Evolutionary conservation across 345 rosid species (phyloP), one percentile per base, ranked within the genome.

Genomic region (Citrus hindsii): DNA sequence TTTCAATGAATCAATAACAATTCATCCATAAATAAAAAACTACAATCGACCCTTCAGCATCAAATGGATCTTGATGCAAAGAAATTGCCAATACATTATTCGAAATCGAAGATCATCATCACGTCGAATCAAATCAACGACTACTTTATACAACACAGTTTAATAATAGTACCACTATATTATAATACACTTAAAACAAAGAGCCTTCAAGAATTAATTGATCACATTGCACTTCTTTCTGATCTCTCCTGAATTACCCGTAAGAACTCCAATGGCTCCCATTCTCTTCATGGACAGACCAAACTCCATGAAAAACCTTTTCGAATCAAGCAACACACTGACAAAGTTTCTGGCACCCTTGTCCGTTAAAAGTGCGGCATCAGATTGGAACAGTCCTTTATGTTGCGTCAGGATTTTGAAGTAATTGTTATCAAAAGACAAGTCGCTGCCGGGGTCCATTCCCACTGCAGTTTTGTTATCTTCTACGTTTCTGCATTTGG

Each of bases 191-290:
- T 53, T 53, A 4, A 53, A 25, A 14, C 30, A 27, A 27, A 28
- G 38, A 65, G 42, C 69, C 13, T 65, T 65, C n/a, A 28, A 67
- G 37, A 38, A 35, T 32, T 7, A 79, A 22, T 84, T 86, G 22
- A 79, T 33, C 51, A 25, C 69, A 46, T 40, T 67, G 55, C 89
- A 83, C 33, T 81, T 69, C 58, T 81, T 75, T 48, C 89, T 82
- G 25, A 87, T 81, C 75, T 84, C 79, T 28, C 89, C 89, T 5
- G 78, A n/a, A 2, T 40, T 58, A 22, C 89, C 87, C 2, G 86
- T 83, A 56, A 81, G 79, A 19, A 69, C 71, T 32, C 69, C 59
- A 37, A 84, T 55, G 24, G 62, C 79, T 25, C 85, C 85, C 89
- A 84, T 79, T 14, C 78, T 87, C 63, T 69, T 51, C 85, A 87